Conservation (phyloP, 345 rosid genomes). For the Brassica cretica region DNA sequence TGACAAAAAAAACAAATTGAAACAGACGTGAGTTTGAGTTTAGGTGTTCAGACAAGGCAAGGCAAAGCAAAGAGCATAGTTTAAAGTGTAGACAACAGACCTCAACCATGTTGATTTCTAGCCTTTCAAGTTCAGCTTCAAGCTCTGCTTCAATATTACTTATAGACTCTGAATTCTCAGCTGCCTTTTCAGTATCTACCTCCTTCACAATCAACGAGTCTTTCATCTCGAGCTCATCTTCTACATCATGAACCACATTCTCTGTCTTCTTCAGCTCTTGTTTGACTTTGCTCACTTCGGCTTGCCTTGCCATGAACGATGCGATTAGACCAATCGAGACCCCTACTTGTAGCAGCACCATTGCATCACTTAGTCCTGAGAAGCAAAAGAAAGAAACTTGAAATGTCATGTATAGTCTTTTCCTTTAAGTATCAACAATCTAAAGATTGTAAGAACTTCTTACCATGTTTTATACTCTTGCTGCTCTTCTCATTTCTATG, state of each 20-base stretch:
- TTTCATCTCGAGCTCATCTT: constrained; percentile 86
- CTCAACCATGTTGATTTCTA: constrained; percentile 75
- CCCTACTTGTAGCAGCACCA: constrained; percentile 61
- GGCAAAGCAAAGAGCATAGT: constrained; percentile 1
- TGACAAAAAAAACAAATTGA: constrained; percentile 32
- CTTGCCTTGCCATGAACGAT: constrained; percentile 52
- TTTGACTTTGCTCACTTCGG: constrained; percentile 58
- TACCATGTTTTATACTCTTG: constrained; percentile 30
- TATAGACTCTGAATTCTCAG: constrained; percentile 50
- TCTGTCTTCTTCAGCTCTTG: constrained; percentile 67
- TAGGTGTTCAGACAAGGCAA: constrained; percentile 11
- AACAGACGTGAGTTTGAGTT: background rate
- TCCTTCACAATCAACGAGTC: constrained; percentile 40
- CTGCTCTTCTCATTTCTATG: constrained; percentile 27
- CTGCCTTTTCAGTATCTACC: constrained; percentile 44
- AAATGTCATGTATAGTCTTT: background rate
- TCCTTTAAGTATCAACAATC: background rate
- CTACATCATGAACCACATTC: constrained; percentile 83
- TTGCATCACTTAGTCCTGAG: constrained; percentile 52
- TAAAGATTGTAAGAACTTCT: constrained; percentile 3
- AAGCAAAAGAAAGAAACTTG: constrained; percentile 10
- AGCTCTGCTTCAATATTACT: constrained; percentile 93
- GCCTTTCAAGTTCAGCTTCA: constrained; percentile 92
- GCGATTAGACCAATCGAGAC: constrained; percentile 68
- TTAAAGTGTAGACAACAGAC: constrained; percentile 39